Percentiles rank a stretch among this genome's conserved stretches.
Evolutionary conservation across 768 basidiomycete genomes (phyloP).

Genomic region (Lactarius pseudohatsudake): DNA sequence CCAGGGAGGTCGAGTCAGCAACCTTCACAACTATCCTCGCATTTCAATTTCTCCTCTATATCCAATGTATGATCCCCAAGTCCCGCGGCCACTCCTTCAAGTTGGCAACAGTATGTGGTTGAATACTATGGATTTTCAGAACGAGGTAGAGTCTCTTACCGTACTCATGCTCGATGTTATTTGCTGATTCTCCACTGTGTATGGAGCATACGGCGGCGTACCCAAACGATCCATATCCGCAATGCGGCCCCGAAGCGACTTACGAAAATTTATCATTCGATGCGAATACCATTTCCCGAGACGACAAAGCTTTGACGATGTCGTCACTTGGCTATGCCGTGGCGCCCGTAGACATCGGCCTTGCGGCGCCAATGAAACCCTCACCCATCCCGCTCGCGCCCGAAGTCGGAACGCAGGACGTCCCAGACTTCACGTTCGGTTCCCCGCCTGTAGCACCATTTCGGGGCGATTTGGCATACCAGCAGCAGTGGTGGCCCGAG

Average conservation of each 20-base stretch:
- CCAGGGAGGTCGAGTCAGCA: neutral
- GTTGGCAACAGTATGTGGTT: neutral
- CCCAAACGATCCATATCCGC: neutral
- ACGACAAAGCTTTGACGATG: neutral
- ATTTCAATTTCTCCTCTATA: neutral
- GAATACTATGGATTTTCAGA: neutral
- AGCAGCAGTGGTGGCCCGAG: neutral
- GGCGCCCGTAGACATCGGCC: neutral
- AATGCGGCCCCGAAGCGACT: neutral
- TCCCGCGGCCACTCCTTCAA: neutral
- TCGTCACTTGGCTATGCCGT: neutral
- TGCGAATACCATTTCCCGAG: neutral
- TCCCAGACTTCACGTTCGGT: neutral
- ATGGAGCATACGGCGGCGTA: neutral
- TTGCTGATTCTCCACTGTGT: neutral
- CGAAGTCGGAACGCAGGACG: neutral
- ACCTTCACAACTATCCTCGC: neutral
- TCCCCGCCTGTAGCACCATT: neutral
- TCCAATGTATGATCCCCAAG: constrained; percentile 1
- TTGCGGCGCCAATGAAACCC: neutral
- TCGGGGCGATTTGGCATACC: too few species aligned
- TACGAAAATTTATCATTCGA: neutral
- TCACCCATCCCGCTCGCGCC: neutral
- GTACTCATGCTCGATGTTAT: too few species aligned
- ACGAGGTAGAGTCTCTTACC: constrained; percentile 1